Evolutionary conservation across 169 alveolate genomes (phyloP).

Genomic region (Hepatocystis sp.): DNA sequence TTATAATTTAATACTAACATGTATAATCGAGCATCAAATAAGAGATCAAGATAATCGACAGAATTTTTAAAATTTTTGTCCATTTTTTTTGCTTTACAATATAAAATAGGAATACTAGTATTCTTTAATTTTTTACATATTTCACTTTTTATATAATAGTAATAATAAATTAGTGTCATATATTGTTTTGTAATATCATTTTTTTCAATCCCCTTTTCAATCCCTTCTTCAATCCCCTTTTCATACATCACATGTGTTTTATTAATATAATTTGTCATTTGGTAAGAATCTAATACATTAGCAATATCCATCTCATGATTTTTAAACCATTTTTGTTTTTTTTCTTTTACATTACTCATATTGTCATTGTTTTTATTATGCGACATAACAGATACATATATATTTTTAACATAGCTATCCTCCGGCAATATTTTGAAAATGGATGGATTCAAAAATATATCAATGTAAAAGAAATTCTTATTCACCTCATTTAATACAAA

Average conservation of each 20-base stretch:
- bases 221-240: neutral
- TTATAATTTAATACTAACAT: slow-evolving; percentile 32
- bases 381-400: neutral
- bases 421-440: slow-evolving; percentile 49
- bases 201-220: slow-evolving; percentile 5
- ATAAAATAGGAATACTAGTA: slow-evolving; percentile 32
- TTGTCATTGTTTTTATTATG: neutral
- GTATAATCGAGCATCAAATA: slow-evolving; percentile 48
- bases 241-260: slow-evolving; percentile 5
- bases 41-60: slow-evolving; percentile 57
- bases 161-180: slow-evolving; percentile 14
- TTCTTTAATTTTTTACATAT: slow-evolving; percentile 51
- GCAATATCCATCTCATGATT: too few species aligned
- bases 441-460: slow-evolving; percentile 45
- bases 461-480: slow-evolving; percentile 20
- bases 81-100: slow-evolving; percentile 25
- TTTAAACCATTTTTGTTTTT: neutral
- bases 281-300: too few species aligned
- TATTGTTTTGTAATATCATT: slow-evolving; percentile 11
- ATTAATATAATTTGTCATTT: too few species aligned
- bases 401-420: slow-evolving; percentile 16
- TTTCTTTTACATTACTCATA: neutral
- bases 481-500: slow-evolving; percentile 46
- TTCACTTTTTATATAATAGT: slow-evolving; percentile 37
- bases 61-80: slow-evolving; percentile 43